These are phyloP conservation scores for Gamarada debralockiae DNA, from an alignment of 495 filamentous ascomycete species.

Conservation along the genomic window DNA sequence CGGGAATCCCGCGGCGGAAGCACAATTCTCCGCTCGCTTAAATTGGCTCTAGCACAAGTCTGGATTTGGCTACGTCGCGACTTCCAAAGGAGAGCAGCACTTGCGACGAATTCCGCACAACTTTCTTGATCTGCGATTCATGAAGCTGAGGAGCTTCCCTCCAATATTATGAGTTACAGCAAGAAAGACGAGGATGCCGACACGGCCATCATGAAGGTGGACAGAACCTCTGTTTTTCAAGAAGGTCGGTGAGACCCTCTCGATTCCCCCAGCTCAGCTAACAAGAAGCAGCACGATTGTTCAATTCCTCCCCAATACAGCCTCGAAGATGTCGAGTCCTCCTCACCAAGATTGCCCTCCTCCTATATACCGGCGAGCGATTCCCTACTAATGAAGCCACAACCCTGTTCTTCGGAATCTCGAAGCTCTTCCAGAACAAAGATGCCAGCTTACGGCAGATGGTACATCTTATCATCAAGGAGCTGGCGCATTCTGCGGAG, in stretches of 20 bases:
- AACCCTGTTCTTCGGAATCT: slow-evolving; percentile 98
- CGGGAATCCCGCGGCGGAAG: not conserved
- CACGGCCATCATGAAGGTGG: slow-evolving; percentile 87
- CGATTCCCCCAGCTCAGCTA: slow-evolving; percentile 15
- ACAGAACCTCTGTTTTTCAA: slow-evolving; percentile 97
- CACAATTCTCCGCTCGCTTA: slow-evolving; percentile 23
- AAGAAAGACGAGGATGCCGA: slow-evolving; percentile 99
- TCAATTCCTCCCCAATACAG: slow-evolving; percentile 94
- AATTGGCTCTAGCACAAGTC: slow-evolving; percentile 3
- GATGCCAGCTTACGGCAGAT: slow-evolving; percentile 97
- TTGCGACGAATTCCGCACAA: slow-evolving; percentile 6
- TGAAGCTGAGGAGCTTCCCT: slow-evolving; percentile 29
- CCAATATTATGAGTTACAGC: slow-evolving; percentile 77
- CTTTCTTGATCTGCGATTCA: slow-evolving; percentile 22
- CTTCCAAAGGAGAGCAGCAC: slow-evolving; percentile 13
- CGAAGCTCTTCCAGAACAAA: slow-evolving; percentile 99
- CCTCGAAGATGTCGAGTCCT: slow-evolving; percentile 93
- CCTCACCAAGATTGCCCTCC: slow-evolving; percentile 94
- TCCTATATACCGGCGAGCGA: slow-evolving; percentile 93
- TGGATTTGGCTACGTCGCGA: slow-evolving; percentile 24
- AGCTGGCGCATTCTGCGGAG: slow-evolving; percentile 92
- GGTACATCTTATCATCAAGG: slow-evolving; percentile 97
- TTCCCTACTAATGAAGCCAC: slow-evolving; percentile 98
- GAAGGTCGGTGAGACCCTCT: slow-evolving; percentile 66
- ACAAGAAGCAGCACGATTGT: slow-evolving; percentile 72